phyloP scores from a whole-genome alignment of 2,329 filamentous ascomycete species.

The Cadophora sp. region DNA sequence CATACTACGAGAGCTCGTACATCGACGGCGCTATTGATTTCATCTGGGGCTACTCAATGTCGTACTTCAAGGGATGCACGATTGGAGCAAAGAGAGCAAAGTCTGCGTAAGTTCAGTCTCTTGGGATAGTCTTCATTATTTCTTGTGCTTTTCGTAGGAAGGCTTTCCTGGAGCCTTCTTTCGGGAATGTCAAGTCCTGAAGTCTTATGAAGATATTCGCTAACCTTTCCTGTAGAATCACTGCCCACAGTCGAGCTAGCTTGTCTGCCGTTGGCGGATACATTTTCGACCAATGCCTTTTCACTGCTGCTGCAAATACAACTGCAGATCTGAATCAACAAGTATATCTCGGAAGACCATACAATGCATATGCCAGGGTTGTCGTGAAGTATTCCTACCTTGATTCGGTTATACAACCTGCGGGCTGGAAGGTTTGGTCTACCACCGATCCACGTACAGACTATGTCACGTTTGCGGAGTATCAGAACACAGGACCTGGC shows the following conservation, averaged over 20 bases:
- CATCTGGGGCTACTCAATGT: constrained; percentile 22
- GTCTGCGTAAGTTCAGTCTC: constrained; percentile 38
- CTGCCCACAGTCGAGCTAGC: constrained; percentile 50
- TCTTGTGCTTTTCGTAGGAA: neutral
- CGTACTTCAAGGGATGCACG: constrained; percentile 44
- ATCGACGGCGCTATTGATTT: constrained; percentile 23
- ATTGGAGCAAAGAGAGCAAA: constrained; percentile 34
- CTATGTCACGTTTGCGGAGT: constrained; percentile 30
- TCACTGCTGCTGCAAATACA: constrained; percentile 27
- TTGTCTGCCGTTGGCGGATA: constrained; percentile 51
- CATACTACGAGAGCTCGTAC: constrained; percentile 23
- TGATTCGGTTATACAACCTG: constrained; percentile 54
- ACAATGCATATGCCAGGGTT: constrained; percentile 55
- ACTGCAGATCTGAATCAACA: constrained; percentile 23
- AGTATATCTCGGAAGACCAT: constrained; percentile 56
- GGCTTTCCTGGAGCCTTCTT: neutral
- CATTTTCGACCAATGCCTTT: constrained; percentile 55
- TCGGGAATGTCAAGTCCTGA: neutral
- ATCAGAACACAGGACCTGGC: constrained; percentile 29
- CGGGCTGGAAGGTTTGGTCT: constrained; percentile 58
- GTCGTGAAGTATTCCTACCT: constrained; percentile 55
- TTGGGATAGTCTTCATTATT: neutral
- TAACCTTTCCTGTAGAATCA: constrained; percentile 45
- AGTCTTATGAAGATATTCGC: neutral
- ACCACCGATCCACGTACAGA: constrained; percentile 25